Conservation (phyloP, 1,139 yeast species). For the Petasospora fabianii region DNA sequence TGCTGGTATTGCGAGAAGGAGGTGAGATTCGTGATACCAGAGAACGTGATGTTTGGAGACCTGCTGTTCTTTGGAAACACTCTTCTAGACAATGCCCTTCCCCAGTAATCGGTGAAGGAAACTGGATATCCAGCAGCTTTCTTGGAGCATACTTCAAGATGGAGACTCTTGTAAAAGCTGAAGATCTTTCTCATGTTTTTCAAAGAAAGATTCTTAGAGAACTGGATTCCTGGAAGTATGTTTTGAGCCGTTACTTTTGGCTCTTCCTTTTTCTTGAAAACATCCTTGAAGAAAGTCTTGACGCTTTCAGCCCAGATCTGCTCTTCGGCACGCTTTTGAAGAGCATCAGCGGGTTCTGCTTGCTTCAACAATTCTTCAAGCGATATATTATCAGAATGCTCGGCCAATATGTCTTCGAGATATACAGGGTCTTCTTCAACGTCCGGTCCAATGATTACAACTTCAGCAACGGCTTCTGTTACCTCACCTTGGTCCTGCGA, state of each 20-base stretch:
- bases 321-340: constrained; percentile 12
- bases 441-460: background rate
- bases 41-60: constrained; percentile 38
- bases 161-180: constrained; percentile 47
- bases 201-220: constrained; percentile 24
- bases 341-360: background rate
- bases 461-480: background rate
- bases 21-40: constrained; percentile 30
- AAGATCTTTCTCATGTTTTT: constrained; percentile 35
- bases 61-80: constrained; percentile 39
- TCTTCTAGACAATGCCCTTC: constrained; percentile 51
- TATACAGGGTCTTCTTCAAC: background rate
- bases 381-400: no score
- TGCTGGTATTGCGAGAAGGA: constrained; percentile 35
- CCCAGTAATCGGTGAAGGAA: constrained; percentile 67
- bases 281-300: constrained; percentile 25
- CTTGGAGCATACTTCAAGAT: constrained; percentile 48
- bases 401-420: background rate
- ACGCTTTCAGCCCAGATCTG: constrained; percentile 23
- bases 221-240: constrained; percentile 21
- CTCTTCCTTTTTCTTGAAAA: constrained; percentile 24
- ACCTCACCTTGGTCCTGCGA: background rate
- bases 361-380: background rate
- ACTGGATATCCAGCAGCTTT: constrained; percentile 50
- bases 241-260: constrained; percentile 16